Evolutionary conservation across 2,329 filamentous ascomycete genomes (phyloP), one percentile per base, ranked within the genome.

Genomic region (Ceratocystiopsis sp.): DNA sequence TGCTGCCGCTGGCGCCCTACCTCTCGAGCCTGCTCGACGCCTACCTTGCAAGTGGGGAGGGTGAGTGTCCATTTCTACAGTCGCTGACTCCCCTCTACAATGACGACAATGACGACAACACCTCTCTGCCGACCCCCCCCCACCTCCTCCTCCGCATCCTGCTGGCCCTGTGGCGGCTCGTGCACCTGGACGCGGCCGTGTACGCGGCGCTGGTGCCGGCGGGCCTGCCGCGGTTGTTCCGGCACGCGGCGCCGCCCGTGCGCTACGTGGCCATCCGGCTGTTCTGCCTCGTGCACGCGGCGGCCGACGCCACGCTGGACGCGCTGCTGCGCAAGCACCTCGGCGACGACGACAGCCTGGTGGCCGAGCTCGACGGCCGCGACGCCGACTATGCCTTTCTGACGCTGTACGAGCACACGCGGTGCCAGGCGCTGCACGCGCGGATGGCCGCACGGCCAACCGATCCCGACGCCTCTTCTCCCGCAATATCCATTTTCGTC

Each of bases 241-340:
- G 66, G 42, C 72, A 80, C 56, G 54, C 61, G 39, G 67, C 70
- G 50, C 64, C 61, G 46, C 63, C 72, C 15, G 72, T 93, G 41
- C 75, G 82, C 60, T 94, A 87, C 59, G 67, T 96, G 47, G 80
- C 86, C 14, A 71, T 93, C 44, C 75, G 85, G 49, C 75, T 87
- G 46, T 82, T 94, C 50, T 86, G 80, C 54, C 68, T 84, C 49
- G 75, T 85, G 45, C 74, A 93, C 52, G 76, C 77, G 53, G 82
- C 82, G 29, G 80, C 91, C 4, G 91, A 98, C 58, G 66, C 71
- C 49, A 84, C 84, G 48, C 69, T 82, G 40, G 80, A 93, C 54
- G 66, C 72, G 40, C 78, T 93, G 57, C 61, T 93, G 32, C 61
- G 65, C 40, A 67, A 73, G 53, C 69, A 86, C 57, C 64, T 89